phyloP scores from a whole-genome alignment of 768 basidiomycete species.

The Mycena floridula region DNA sequence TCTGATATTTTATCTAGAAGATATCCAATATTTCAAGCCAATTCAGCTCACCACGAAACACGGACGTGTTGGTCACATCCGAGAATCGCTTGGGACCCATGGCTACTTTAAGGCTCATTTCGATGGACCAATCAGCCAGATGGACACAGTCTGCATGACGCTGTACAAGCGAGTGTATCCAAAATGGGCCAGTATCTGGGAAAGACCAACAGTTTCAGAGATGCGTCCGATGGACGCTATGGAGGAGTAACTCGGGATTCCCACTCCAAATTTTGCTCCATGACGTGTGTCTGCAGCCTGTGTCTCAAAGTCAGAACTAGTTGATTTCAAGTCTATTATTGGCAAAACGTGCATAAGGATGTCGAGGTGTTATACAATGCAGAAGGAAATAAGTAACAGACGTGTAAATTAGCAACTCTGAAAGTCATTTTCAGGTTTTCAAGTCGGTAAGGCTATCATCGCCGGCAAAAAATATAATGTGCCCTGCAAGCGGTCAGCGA shows the following conservation, averaged over 20 bases:
- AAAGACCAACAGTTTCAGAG: neutral
- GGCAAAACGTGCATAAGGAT: too few relatives aligned
- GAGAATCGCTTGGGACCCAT: slow-evolving; percentile 91
- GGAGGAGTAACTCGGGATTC: slow-evolving; percentile 15
- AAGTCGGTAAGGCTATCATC: too few relatives aligned
- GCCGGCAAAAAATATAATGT: too few relatives aligned
- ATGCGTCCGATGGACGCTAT: slow-evolving; percentile 12
- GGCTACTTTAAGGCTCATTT: slow-evolving; percentile 97
- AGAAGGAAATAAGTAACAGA: too few relatives aligned
- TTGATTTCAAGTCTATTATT: too few relatives aligned
- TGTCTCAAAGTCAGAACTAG: too few relatives aligned
- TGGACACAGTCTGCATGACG: slow-evolving; percentile 96
- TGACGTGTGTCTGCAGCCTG: too few relatives aligned
- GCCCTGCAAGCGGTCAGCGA: too few relatives aligned
- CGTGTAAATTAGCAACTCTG: too few relatives aligned
- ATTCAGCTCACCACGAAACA: slow-evolving; percentile 91
- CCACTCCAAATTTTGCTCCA: too few relatives aligned
- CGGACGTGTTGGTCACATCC: slow-evolving; percentile 84
- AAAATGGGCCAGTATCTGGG: slow-evolving; percentile 68
- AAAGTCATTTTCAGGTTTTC: too few relatives aligned
- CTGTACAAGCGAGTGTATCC: slow-evolving; percentile 95
- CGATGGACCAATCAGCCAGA: slow-evolving; percentile 88
- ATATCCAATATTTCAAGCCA: slow-evolving; percentile 89
- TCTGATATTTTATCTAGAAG: slow-evolving; percentile 40
- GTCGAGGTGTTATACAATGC: too few relatives aligned